A percentile compares a stretch with the other conserved stretches of the same genome.
These are phyloP conservation scores for Calocybe cyanea DNA, from an alignment of 768 basidiomycete genomes.

Conservation along the genomic window DNA sequence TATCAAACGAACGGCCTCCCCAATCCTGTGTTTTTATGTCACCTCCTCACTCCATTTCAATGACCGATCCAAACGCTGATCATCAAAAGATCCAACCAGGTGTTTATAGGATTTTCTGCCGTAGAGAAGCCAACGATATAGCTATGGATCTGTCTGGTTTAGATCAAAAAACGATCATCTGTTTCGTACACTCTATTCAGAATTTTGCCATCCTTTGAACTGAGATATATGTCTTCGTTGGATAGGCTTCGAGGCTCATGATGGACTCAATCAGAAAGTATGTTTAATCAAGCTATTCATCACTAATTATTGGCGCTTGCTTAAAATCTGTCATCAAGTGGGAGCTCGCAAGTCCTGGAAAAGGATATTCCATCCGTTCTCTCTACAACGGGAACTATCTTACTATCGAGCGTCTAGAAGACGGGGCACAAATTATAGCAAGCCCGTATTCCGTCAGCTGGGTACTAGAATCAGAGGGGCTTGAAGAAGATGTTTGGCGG, in stretches of 20 bases:
- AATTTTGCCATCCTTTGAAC: no score
- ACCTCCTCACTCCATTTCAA: not conserved
- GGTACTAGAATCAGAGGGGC: constrained; percentile 9
- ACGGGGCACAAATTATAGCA: constrained; percentile 18
- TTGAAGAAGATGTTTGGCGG: constrained; percentile 18
- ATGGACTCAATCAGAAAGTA: constrained; percentile 27
- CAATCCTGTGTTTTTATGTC: not conserved
- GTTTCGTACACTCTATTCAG: not conserved
- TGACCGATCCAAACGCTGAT: not conserved
- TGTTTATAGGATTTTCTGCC: constrained; percentile 17
- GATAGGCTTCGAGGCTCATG: constrained; percentile 16
- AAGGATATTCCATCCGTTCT: constrained; percentile 28
- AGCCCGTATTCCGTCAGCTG: constrained; percentile 28
- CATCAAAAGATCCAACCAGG: constrained; percentile 15
- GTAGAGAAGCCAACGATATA: constrained; percentile 9
- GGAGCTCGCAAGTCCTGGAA: constrained; percentile 24
- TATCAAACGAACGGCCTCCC: not conserved
- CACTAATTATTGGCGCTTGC: not conserved
- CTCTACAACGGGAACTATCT: constrained; percentile 22
- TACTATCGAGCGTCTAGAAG: constrained; percentile 20
- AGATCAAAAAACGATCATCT: constrained; percentile 15
- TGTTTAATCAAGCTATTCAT: not conserved
- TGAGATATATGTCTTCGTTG: not conserved
- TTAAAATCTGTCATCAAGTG: constrained; percentile 20
- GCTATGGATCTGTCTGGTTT: constrained; percentile 20